Evolutionary conservation across 2,329 filamentous ascomycete species (phyloP).

Genomic region (Chaetomium globosum): DNA sequence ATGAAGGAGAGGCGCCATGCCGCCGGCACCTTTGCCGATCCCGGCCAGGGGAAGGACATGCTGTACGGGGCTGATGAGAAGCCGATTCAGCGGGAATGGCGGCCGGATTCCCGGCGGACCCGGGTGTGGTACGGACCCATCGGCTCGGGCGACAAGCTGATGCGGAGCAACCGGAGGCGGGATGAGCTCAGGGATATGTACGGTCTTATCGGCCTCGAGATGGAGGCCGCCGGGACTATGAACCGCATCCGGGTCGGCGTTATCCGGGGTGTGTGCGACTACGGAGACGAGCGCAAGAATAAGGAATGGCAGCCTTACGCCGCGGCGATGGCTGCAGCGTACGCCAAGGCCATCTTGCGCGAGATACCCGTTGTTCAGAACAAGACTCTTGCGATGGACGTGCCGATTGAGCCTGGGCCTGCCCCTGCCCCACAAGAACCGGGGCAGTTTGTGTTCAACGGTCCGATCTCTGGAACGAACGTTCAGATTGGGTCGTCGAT

Average conservation of each 20-base stretch:
- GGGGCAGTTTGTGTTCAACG: neutral
- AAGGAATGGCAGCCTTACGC: conserved; percentile 7
- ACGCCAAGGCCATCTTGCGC: conserved; percentile 5
- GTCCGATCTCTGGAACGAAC: neutral
- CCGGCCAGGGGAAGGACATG: neutral
- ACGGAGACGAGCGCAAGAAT: conserved; percentile 2
- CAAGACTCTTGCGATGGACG: neutral
- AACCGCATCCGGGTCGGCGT: conserved; percentile 2
- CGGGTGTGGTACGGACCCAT: conserved; percentile 7
- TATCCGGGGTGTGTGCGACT: neutral
- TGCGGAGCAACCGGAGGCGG: neutral
- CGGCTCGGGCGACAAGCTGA: neutral
- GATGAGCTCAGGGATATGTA: conserved; percentile 9
- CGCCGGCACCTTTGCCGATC: neutral
- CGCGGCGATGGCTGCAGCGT: conserved; percentile 1
- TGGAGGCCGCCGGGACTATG: conserved; percentile 9
- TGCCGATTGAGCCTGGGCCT: neutral
- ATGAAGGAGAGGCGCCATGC: neutral
- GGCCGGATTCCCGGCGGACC: neutral
- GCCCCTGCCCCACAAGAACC: neutral
- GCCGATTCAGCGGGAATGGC: neutral
- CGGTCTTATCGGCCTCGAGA: conserved; percentile 3
- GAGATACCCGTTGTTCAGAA: neutral
- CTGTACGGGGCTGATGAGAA: neutral
- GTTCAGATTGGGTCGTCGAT: neutral